phyloP scores from a whole-genome alignment of 441 rosid species.

The Manihot esculenta region DNA sequence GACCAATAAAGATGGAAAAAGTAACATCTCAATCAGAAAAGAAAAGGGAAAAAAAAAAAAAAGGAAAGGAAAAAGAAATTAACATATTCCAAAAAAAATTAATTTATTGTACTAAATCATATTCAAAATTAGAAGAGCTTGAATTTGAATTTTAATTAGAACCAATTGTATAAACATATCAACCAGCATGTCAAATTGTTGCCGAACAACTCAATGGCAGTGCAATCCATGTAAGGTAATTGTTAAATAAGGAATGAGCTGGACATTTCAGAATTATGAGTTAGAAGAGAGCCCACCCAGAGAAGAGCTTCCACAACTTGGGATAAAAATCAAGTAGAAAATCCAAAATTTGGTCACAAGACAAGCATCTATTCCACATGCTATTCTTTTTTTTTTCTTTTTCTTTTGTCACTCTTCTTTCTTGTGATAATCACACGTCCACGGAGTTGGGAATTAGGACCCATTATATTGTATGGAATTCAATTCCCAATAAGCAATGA shows the following conservation, averaged over 20 bases:
- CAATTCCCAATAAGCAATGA: constrained; percentile 13
- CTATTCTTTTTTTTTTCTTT: neutral
- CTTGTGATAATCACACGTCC: constrained; percentile 21
- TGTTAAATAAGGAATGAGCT: neutral
- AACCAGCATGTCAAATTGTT: no score
- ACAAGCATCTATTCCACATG: constrained; percentile 27
- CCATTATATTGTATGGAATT: neutral
- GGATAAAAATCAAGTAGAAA: constrained; percentile 13
- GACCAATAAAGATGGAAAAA: neutral
- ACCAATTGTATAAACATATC: no score
- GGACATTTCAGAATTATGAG: constrained; percentile 2
- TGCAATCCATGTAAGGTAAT: neutral
- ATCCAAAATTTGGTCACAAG: constrained; percentile 27
- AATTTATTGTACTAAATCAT: no score
- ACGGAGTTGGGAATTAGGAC: constrained; percentile 17
- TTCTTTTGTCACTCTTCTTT: constrained; percentile 2
- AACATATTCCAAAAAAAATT: no score
- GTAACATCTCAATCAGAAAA: neutral
- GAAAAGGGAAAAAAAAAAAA: no score
- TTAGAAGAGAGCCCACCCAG: constrained; percentile 13
- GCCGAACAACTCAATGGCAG: neutral
- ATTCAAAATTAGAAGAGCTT: no score
- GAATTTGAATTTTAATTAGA: no score
- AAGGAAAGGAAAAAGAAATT: no score
- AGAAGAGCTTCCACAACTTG: constrained; percentile 5